Conservation (phyloP, 352 stramenopile species). For the Phytophthora syringae region DNA sequence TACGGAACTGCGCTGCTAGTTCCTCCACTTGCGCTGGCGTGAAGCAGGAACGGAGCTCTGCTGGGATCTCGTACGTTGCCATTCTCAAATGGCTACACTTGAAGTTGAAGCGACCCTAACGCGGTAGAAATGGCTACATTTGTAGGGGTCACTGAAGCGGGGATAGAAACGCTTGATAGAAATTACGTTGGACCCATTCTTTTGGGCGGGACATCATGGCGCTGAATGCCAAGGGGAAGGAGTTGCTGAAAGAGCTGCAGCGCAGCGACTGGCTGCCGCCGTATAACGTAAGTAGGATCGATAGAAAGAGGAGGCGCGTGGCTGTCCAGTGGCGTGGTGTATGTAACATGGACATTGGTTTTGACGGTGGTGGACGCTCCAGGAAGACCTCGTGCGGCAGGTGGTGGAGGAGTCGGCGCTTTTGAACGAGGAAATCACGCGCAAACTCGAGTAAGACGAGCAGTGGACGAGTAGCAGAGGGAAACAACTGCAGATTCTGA, state of each 20-base stretch:
- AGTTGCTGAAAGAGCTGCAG: conserved; percentile 90
- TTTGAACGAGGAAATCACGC: conserved; percentile 73
- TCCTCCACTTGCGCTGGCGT: conserved; percentile 61
- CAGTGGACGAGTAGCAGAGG: not conserved
- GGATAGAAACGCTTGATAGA: conserved; percentile 18
- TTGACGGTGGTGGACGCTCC: conserved; percentile 5
- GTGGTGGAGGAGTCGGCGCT: conserved; percentile 77
- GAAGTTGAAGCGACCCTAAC: conserved; percentile 8
- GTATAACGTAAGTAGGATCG: conserved; percentile 81
- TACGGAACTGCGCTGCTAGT: conserved; percentile 65
- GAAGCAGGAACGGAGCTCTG: conserved; percentile 50
- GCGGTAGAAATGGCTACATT: too few relatives aligned
- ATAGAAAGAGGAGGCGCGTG: conserved; percentile 6
- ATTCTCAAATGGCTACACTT: not conserved
- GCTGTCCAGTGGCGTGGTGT: not conserved
- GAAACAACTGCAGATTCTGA: not conserved
- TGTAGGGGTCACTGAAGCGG: too few relatives aligned
- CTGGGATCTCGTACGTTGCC: conserved; percentile 41
- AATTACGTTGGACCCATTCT: conserved; percentile 6
- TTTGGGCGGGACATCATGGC: conserved; percentile 52
- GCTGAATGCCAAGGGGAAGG: conserved; percentile 78
- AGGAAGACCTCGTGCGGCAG: conserved; percentile 87
- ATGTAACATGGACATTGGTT: not conserved
- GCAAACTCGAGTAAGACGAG: conserved; percentile 67
- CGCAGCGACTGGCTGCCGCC: conserved; percentile 92